Evolutionary conservation across 345 rosid species (phyloP), one percentile per base, ranked within the genome.

Genomic region (Gossypium arboreum): DNA sequence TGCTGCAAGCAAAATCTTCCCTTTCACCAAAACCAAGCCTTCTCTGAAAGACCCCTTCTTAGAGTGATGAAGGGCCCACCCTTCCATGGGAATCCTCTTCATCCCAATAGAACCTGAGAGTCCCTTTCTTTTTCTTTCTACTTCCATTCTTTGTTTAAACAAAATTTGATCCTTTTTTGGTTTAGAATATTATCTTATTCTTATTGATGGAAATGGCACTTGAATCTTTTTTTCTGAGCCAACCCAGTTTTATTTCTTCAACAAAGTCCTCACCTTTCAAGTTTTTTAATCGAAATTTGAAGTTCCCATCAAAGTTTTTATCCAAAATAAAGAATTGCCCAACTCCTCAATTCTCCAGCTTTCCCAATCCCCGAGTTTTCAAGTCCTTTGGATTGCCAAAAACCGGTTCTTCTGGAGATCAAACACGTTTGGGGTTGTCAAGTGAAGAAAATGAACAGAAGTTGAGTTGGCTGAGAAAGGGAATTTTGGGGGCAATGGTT

Each of bases 141-240:
- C 12, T 62, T 34, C 20, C 7, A 16, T 61, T 6, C 12, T 27
- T 9, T 39, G 4, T 63, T 39, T n/a, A 18, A 66, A 18, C 24
- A 63, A 66, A 25, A 20, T 66, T 44, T 47, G 9, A 66, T 20
- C 3, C 7, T 12, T 45, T 20, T 66, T 17, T 7, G 9, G 13
- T 51, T 56, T 44, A 44, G n/a, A 12, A 44, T 66, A 45, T 66
- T 66, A 52, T 12, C 25, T 65, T 18, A 44, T 65, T 45, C n/a
- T 73, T 59, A 16, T 60, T 47, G 27, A 61, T 61, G 76, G 12
- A 47, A 45, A 73, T 61, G 68, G 69, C 44, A 12, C 44, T 61
- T 61, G 59, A 48, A 61, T 73, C 25, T 9, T 73, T 58, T 1
- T 34, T 73, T 62, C 43, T 48, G 9, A 48, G 76, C 25, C 68